Percentiles rank a stretch among this genome's conserved stretches.
Evolutionary conservation across 176 grass and related monocot genomes (phyloP).

Genomic region (Avena atlantica): DNA sequence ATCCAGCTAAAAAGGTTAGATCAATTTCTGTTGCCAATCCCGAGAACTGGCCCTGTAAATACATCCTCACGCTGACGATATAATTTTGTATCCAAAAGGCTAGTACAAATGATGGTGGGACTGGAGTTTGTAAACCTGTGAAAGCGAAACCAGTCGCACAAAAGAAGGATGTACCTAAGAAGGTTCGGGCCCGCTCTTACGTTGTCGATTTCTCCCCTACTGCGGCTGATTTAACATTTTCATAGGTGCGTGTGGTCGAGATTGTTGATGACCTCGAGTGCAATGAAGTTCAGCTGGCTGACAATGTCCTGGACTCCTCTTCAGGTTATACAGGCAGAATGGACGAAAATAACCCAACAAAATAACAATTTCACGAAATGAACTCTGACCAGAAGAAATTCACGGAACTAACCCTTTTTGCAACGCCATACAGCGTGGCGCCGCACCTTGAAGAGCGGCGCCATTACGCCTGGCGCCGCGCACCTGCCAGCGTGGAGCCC

Average conservation of each 20-base stretch:
- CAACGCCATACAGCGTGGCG: no score
- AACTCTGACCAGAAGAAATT: no score
- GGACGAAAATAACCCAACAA: no score
- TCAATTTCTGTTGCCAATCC: background rate
- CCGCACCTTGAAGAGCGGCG: no score
- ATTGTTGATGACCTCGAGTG: background rate
- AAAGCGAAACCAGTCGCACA: background rate
- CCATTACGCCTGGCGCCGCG: no score
- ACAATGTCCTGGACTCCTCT: background rate
- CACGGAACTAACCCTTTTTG: no score
- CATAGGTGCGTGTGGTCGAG: background rate
- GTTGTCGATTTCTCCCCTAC: background rate
- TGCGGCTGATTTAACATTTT: background rate
- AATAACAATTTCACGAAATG: no score
- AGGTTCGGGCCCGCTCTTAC: background rate
- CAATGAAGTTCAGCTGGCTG: background rate
- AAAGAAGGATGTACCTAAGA: background rate
- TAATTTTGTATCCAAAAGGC: conserved; percentile 24
- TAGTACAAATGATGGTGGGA: conserved; percentile 20
- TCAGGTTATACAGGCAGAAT: no score
- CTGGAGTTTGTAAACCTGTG: conserved; percentile 6
- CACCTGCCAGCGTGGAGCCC: no score
- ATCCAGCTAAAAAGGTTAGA: conserved; percentile 45
- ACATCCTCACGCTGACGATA: background rate
- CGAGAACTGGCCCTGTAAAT: background rate